Evolutionary conservation across 2,329 filamentous ascomycete species (phyloP).

Genomic region (Aquanectria penicillioides): DNA sequence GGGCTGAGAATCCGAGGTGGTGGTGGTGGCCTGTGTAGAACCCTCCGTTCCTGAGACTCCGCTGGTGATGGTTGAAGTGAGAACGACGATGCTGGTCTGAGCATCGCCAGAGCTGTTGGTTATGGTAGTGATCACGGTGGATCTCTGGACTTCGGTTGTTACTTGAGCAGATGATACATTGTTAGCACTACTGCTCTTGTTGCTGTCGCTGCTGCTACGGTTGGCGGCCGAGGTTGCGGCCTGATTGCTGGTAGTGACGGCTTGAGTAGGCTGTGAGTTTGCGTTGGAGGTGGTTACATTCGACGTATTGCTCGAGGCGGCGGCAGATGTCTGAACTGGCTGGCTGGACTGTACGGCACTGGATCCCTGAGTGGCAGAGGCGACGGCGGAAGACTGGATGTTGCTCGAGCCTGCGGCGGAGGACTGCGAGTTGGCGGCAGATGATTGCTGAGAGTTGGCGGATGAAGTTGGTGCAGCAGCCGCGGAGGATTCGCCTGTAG

Average conservation of each 20-base stretch:
- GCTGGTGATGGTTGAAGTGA: constrained; percentile 41
- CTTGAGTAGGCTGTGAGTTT: not conserved
- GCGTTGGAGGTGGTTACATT: not conserved
- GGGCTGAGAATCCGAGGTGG: constrained; percentile 43
- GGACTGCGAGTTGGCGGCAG: constrained; percentile 19
- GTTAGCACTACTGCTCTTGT: constrained; percentile 19
- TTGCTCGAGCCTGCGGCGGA: constrained; percentile 4
- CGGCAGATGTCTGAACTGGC: not conserved
- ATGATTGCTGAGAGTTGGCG: constrained; percentile 33
- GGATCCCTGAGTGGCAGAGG: constrained; percentile 13
- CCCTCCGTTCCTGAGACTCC: constrained; percentile 13
- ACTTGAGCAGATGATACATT: constrained; percentile 24
- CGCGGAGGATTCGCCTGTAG: constrained; percentile 34
- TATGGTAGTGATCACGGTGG: constrained; percentile 40
- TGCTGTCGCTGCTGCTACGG: constrained; percentile 18
- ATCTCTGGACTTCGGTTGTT: constrained; percentile 2
- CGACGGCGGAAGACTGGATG: not conserved
- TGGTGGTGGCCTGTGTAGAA: constrained; percentile 35
- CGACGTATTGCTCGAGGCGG: too few relatives aligned
- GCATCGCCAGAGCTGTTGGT: constrained; percentile 32
- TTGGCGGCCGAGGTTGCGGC: constrained; percentile 1
- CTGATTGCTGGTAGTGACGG: not conserved
- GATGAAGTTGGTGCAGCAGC: constrained; percentile 15
- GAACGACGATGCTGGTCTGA: constrained; percentile 38
- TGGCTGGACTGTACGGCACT: not conserved